A percentile compares a stretch with the other conserved stretches of the same genome.
Conservation (phyloP, 2,329 filamentous ascomycete species). For the Fusarium sp. region DNA sequence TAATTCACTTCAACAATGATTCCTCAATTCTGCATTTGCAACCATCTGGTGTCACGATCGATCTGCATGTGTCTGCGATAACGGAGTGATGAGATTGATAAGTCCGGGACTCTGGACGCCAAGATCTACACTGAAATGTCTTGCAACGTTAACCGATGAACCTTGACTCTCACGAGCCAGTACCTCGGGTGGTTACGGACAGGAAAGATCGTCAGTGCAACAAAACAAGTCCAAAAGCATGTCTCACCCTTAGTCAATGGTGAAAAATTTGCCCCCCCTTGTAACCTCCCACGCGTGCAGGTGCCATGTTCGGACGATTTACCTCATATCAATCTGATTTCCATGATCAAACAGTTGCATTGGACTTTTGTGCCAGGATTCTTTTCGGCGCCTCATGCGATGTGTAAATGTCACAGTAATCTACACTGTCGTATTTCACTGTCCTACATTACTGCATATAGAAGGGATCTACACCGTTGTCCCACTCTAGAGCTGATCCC, state of each 20-base stretch:
- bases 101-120: background rate
- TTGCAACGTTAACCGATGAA: background rate
- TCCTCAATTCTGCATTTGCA: background rate
- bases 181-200: background rate
- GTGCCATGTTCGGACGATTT: conserved; percentile 2
- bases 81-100: conserved; percentile 5
- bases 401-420: background rate
- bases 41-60: background rate
- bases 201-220: background rate
- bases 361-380: background rate
- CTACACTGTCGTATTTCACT: conserved; percentile 5
- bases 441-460: accelerated
- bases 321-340: conserved; percentile 7
- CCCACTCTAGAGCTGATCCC: conserved; percentile 14
- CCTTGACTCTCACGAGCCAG: background rate
- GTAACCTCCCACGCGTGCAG: background rate
- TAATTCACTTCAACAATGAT: background rate
- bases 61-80: background rate
- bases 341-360: background rate
- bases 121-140: background rate
- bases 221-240: background rate
- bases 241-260: background rate
- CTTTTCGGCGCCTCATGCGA: background rate
- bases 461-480: conserved; percentile 4
- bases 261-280: background rate